Evolutionary conservation across 1,284 basidiomycete species (phyloP).

Genomic region (Moniliophthora roreri): DNA sequence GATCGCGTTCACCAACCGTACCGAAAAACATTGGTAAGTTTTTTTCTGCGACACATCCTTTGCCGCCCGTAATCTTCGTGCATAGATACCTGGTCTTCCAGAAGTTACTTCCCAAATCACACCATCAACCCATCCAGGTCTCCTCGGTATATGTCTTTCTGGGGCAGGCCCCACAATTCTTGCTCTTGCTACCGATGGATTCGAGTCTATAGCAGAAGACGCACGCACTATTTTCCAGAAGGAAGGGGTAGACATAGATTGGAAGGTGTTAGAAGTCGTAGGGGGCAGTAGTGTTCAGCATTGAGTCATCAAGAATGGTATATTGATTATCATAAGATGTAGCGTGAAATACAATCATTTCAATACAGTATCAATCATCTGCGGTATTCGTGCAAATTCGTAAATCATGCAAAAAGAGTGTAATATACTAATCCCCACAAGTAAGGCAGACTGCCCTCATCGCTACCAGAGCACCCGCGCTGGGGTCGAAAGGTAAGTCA

Average conservation of each 20-base stretch:
- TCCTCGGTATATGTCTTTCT: slow-evolving; percentile 96
- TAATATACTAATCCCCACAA: slow-evolving; percentile 51
- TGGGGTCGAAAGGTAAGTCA: slow-evolving; percentile 72
- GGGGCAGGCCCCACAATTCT: slow-evolving; percentile 98
- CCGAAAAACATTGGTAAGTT: slow-evolving; percentile 77
- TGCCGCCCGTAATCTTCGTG: not conserved
- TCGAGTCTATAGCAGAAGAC: slow-evolving; percentile 81
- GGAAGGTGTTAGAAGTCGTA: slow-evolving; percentile 71
- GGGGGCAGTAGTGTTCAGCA: slow-evolving; percentile 47
- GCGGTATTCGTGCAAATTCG: not conserved
- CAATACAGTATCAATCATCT: not conserved
- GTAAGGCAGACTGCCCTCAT: slow-evolving; percentile 84
- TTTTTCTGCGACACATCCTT: not conserved
- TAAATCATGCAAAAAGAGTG: slow-evolving; percentile 7
- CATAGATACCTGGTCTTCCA: slow-evolving; percentile 90
- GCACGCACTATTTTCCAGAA: slow-evolving; percentile 74
- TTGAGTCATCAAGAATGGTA: slow-evolving; percentile 5
- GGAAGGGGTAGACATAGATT: slow-evolving; percentile 79
- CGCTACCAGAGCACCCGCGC: slow-evolving; percentile 65
- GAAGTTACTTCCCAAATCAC: slow-evolving; percentile 89
- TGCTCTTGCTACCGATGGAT: slow-evolving; percentile 88
- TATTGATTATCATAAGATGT: too few species aligned
- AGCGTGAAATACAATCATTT: not conserved
- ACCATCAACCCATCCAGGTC: slow-evolving; percentile 85
- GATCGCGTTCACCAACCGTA: slow-evolving; percentile 98